Evolutionary conservation across 768 basidiomycete genomes (phyloP), one percentile per base, ranked within the genome.

Genomic region (Tricholoma hemisulphureum): DNA sequence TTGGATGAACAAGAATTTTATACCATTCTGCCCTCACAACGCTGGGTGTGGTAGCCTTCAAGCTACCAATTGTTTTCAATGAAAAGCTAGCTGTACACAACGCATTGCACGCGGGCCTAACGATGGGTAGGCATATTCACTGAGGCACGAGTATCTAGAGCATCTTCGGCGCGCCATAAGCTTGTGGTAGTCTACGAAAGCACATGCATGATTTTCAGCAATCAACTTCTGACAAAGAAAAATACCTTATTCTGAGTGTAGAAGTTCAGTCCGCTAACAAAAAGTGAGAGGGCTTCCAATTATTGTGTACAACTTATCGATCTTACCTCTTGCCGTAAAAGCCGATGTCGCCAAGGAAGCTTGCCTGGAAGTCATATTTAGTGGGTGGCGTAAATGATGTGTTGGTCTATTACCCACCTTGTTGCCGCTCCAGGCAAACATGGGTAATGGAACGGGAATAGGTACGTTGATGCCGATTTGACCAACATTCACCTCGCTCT

Each of bases 361-460:
- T 92, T 37, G 77, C 87, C 83, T 85, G 41, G 49, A 43, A 37
- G 32, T 48, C 35, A 18, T 13, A 59, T 31, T 51, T 41, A 53
- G 51, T 14, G 21, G 14, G 41, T n/a, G 13, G 34, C 26, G 2
- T 53, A 9, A 48, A 58, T 57, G 29, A 20, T 45, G 28, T 49
- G 23, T 28, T 29, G 16, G 8, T 8, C 16, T 29, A 29, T 11
- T 29, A 29, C 61, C 55, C 50, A 80, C 83, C 80, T 95, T 96
- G 77, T 95, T 96, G 24, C 97, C 96, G 65, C 91, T 93, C 93
- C 93, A 96, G 26, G 93, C 84, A 77, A 97, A 98, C 91, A 97
- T 95, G 14, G 90, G 89, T 56, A 83, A 66, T 45, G 96, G 96
- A 5, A 99, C 96, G 13, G 94, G 91, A 51, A 93, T 93, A 3